A percentile compares a stretch with the other conserved stretches of the same genome.
phyloP scores from a whole-genome alignment of 106 monocot genomes.

The Dioscorea zingiberensis region DNA sequence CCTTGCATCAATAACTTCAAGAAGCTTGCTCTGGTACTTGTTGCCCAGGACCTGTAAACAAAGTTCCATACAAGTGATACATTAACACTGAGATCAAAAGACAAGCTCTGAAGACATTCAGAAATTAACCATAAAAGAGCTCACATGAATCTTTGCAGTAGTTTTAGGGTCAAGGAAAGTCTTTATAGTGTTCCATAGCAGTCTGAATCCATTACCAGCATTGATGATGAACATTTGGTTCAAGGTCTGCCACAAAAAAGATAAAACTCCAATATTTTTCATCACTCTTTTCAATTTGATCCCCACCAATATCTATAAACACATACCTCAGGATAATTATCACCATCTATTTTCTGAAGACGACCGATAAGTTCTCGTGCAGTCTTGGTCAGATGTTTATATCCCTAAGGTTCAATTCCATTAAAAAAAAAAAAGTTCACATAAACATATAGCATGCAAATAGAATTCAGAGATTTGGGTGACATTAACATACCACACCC shows the following conservation, averaged over 20 bases:
- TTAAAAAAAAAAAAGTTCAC: background rate
- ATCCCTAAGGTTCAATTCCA: background rate
- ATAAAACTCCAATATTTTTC: no score
- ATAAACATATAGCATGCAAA: no score
- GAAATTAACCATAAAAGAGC: background rate
- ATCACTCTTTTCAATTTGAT: no score
- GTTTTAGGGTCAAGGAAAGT: slow-evolving; percentile 78
- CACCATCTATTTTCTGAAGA: slow-evolving; percentile 62
- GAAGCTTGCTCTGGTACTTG: slow-evolving; percentile 85
- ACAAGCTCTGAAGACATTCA: no score
- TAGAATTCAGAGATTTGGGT: no score
- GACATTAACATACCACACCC: slow-evolving; percentile 50
- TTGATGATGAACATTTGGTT: slow-evolving; percentile 40
- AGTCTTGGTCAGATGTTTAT: slow-evolving; percentile 40
- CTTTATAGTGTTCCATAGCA: slow-evolving; percentile 90
- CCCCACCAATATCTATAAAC: no score
- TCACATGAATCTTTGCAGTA: slow-evolving; percentile 36
- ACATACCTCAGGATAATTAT: slow-evolving; percentile 89
- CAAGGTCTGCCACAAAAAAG: slow-evolving; percentile 18
- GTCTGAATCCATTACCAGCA: slow-evolving; percentile 61
- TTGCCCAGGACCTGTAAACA: slow-evolving; percentile 72
- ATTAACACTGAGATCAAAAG: no score
- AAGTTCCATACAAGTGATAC: no score
- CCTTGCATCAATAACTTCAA: slow-evolving; percentile 90
- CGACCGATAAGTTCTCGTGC: slow-evolving; percentile 58